These are phyloP conservation scores for Picochlorum sp. DNA, from an alignment of 139 green algal genomes.

Conservation along the genomic window DNA sequence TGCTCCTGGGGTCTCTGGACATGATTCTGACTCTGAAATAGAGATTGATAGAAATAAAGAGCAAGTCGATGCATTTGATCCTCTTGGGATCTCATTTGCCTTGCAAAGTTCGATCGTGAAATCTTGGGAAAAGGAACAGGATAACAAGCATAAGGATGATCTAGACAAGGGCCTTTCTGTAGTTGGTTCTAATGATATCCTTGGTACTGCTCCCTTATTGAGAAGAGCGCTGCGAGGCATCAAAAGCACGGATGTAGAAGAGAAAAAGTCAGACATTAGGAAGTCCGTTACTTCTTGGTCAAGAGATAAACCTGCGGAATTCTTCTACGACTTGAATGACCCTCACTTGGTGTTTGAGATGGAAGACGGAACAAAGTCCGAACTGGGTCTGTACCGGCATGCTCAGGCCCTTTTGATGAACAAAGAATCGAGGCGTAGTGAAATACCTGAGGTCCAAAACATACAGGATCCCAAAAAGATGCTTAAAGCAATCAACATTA, in stretches of 20 bases:
- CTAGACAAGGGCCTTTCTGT: neutral
- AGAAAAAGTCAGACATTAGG: neutral
- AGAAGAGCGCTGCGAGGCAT: neutral
- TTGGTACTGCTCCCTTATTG: neutral
- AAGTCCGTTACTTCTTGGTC: neutral
- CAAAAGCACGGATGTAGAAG: neutral
- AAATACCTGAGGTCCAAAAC: neutral
- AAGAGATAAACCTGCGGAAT: constrained; percentile 1
- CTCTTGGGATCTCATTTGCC: neutral
- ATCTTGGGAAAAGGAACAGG: neutral
- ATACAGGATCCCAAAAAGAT: constrained; percentile 8
- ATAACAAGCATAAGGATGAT: neutral
- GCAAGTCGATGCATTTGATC: neutral
- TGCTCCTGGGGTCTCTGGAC: too few relatives aligned
- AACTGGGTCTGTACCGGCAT: neutral
- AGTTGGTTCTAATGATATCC: constrained; percentile 1
- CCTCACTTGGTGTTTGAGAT: constrained; percentile 12
- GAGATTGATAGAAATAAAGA: neutral
- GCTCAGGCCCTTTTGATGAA: neutral
- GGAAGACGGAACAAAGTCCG: neutral
- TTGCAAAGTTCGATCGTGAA: neutral
- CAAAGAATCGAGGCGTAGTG: neutral
- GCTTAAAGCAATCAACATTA: constrained; percentile 27
- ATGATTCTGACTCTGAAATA: neutral
- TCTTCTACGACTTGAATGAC: constrained; percentile 27